Conservation (phyloP, 2,329 filamentous ascomycete genomes). For the Ceratocystis diversiconidia region DNA sequence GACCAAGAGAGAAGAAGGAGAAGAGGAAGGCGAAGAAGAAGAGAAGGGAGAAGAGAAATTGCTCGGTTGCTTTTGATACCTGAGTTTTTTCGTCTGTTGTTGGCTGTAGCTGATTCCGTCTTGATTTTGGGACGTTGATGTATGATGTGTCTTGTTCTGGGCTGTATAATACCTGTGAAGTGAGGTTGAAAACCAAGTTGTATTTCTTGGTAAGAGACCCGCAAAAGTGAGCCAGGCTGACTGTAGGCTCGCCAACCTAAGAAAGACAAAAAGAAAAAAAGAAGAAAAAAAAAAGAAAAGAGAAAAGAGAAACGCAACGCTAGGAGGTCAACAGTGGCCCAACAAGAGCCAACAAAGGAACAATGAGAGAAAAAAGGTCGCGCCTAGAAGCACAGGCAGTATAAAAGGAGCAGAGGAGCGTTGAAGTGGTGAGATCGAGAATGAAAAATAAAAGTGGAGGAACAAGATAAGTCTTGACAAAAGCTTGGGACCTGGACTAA, state of each 20-base stretch:
- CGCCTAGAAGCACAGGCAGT: constrained; percentile 5
- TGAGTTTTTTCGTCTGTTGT: not conserved
- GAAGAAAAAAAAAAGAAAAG: not conserved
- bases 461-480: not conserved
- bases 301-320: not conserved
- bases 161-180: not conserved
- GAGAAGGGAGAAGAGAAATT: not conserved
- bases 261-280: not conserved
- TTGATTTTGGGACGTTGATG: not conserved
- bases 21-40: not conserved
- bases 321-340: not conserved
- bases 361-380: constrained; percentile 1
- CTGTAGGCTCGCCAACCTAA: not conserved
- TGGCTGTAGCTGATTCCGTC: not conserved
- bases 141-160: not conserved
- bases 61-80: not conserved
- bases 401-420: constrained; percentile 6
- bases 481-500: not conserved
- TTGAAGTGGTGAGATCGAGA: constrained; percentile 3
- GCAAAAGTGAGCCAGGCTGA: not conserved
- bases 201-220: not conserved
- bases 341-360: constrained; percentile 1
- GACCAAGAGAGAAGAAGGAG: not conserved
- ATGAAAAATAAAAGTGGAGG: not conserved
- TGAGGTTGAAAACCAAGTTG: not conserved